Evolutionary conservation across 169 alveolate genomes (phyloP), one percentile per base, ranked within the genome.

Genomic region (Babesia bigemina): DNA sequence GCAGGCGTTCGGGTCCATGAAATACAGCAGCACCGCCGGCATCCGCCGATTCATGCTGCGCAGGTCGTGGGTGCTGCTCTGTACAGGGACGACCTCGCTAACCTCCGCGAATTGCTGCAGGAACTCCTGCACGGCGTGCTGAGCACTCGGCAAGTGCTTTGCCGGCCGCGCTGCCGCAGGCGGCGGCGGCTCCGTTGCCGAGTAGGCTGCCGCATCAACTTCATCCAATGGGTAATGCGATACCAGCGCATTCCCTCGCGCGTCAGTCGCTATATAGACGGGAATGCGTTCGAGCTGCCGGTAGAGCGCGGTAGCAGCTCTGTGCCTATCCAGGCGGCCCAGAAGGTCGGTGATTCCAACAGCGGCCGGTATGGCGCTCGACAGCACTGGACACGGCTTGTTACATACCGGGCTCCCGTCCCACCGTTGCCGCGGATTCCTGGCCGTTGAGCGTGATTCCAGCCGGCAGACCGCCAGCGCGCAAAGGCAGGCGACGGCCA

Each of bases 1-100:
- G 49, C 87, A 79, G 16, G 87, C 87, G 53, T 63, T 79, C 10
- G 81, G 81, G 48, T 79, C 87, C 70, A 65, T 50, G 49, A 75
- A 75, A 39, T 75, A 65, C 2, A 75, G 58, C 55, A 56, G 36
- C 50, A 71, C 63, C 14, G 14, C n/a, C 16, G 81, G 81, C 52
- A 71, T 56, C 26, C 44, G 26, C 8, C 58, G 63, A 8, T 39
- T 47, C 36, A 71, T 29, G 11, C 47, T 4, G 39, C 29, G 4
- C 8, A 58, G 16, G 36, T 71, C 55, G 48, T 53, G 66, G 59
- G 14, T 17, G 44, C 55, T 44, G 16, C 45, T 70, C 28, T 22
- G 22, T 11, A 39, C 13, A 4, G 13, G 0, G 0, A 14, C 33
- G 26, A 11, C 36, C 21, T 8, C 69, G 16, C 8, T 53, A 12